Evolutionary conservation across 2,329 filamentous ascomycete species (phyloP), one percentile per base, ranked within the genome.

Genomic region (Calonectria crousiana): DNA sequence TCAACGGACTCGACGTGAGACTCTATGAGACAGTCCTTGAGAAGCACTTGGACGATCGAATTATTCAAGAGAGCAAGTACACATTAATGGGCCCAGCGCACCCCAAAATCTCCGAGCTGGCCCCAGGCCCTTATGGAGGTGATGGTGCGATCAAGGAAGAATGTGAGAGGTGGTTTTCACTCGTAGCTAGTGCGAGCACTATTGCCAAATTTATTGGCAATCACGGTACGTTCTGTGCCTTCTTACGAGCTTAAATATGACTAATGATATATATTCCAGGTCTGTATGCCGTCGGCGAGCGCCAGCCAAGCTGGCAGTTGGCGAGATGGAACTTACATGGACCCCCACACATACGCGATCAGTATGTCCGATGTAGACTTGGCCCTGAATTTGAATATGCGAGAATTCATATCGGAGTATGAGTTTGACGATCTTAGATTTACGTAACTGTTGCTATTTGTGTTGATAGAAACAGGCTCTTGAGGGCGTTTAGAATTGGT

Each of bases 121-220:
- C 78, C 4, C 68, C 72, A 8, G 65, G 34, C 1, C 67, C 67
- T 6, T 36, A 72, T 23, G 73, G 76, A 44, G 77, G 76, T 16
- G 72, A 76, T 6, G 77, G 77, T 11, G 67, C 62, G 2, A 68
- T 79, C n/a, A 79, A 79, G 34, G 77, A 79, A 52, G 75, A 79
- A 20, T 74, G 69, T 4, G 68, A 64, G 4, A 76, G 76, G 6
- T 69, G 66, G 1, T 74, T 79, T 52, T 71, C 73, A 6, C 68
- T 75, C 14, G 65, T 68, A 5, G 71, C 77, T 26, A 78, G 77
- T 34, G 77, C 77, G 11, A 73, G 73, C 23, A 67, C 56, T 20
- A 51, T 79, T 20, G 66, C 72, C 34, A 74, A 62, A 32, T 79
- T 77, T 8, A 44, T 74, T 3, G 76, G 67, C 1, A 36, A 11